Base-by-base conservation (phyloP, 805 yeast species). In the Kuraishia ogatae region DNA sequence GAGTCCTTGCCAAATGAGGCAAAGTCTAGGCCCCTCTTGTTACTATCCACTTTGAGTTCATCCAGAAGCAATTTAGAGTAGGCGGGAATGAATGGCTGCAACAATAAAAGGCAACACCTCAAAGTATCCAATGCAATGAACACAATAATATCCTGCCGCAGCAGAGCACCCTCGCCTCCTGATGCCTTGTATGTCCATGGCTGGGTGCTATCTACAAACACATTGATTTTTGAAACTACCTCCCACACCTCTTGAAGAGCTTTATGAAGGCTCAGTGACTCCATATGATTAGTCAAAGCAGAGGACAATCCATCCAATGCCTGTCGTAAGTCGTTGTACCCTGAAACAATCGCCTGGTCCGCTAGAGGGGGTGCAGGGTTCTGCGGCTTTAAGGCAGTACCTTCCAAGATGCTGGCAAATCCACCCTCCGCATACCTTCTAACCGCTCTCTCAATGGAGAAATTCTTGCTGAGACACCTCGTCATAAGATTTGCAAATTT, bases 401-500 rank as follows among this genome's bases (percentile, higher is more conserved):
- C 11, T 15, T 15, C 43, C 6, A 35, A 17, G 13, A 35, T 8
- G n/a, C n/a, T 10, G n/a, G 43, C 7, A 35, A 35, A 35, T 4
- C 43, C 43, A 8, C 43, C 43, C 3, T 13, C 43, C 3, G 43
- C 15, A 35, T 35, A 35, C 43, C 43, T 5, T 7, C 17, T 8
- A 15, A 35, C 43, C 7, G 43, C 43, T 17, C 43, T 35, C n/a
- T 35, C 43, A 35, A 35, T 35, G 13, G 43, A 35, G n/a, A 35
- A 35, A 35, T 19, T 58, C 59, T 4, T n/a, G 8, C 48, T 35
- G 4, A 35, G 83, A 39, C 84, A 79, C 57, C 99, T 75, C 58
- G 85, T 80, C 21, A 87, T 75, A 52, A 92, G 73, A 64, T 93
- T 94, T 50, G 94, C 91, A 71, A 85, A 85, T 66, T 92, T 92